Conservation (phyloP, 257 asterid species). For the Thymus mandschuricus region DNA sequence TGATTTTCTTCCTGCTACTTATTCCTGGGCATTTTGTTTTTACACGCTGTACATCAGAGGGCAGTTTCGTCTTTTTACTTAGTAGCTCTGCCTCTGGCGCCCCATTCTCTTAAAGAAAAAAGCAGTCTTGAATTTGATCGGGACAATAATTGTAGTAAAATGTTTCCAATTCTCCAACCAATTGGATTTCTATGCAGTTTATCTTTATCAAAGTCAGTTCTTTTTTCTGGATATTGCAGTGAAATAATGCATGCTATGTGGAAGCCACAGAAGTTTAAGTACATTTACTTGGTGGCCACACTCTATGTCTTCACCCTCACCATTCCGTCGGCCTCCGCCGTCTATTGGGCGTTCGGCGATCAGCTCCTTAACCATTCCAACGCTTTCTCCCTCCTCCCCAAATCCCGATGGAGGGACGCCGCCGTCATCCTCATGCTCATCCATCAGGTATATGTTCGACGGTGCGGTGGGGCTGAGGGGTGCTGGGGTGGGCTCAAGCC, state of each 20-base stretch:
- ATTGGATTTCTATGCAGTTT: no score
- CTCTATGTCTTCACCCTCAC: slow-evolving; percentile 84
- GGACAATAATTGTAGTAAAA: slow-evolving; percentile 36
- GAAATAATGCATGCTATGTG: slow-evolving; percentile 97
- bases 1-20: background rate
- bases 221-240: slow-evolving; percentile 37
- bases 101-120: slow-evolving; percentile 34
- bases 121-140: slow-evolving; percentile 2
- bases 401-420: slow-evolving; percentile 62
- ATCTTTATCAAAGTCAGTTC: no score
- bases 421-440: slow-evolving; percentile 88
- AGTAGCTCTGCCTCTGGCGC: background rate
- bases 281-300: slow-evolving; percentile 73
- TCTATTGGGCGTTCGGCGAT: slow-evolving; percentile 91
- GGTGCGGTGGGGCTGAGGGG: no score
- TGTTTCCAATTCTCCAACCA: no score
- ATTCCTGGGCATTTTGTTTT: background rate
- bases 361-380: slow-evolving; percentile 71
- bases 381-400: slow-evolving; percentile 81
- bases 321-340: slow-evolving; percentile 75
- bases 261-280: slow-evolving; percentile 86
- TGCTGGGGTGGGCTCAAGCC: no score
- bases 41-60: slow-evolving; percentile 13
- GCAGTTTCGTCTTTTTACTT: slow-evolving; percentile 28
- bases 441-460: slow-evolving; percentile 59